Evolutionary conservation across 2,329 filamentous ascomycete genomes (phyloP).

Genomic region (Pseudocercospora fijiensis): DNA sequence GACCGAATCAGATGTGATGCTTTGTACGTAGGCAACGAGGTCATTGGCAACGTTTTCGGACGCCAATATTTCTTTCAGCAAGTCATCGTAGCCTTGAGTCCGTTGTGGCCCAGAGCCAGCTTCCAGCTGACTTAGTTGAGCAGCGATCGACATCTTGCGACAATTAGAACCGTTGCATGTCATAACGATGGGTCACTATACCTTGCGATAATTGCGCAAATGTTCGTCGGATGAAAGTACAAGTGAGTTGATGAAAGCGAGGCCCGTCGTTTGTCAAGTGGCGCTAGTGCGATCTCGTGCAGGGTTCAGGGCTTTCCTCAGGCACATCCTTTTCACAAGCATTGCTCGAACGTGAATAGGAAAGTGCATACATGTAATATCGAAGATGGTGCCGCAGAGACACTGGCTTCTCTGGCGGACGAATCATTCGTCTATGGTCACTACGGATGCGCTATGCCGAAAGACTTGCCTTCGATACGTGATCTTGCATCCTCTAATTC

Average conservation of each 20-base stretch:
- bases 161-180: neutral
- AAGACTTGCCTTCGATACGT: neutral
- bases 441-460: neutral
- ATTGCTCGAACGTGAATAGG: neutral
- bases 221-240: neutral
- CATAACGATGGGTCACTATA: neutral
- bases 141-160: constrained; percentile 4
- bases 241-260: neutral
- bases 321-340: neutral
- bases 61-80: constrained; percentile 57
- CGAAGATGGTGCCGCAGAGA: neutral
- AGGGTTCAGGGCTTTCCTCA: neutral
- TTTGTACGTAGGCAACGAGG: constrained; percentile 63
- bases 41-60: constrained; percentile 56
- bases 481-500: neutral
- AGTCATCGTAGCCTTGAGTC: constrained; percentile 55
- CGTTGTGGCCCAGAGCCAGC: constrained; percentile 21
- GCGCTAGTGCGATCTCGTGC: neutral
- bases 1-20: constrained; percentile 66
- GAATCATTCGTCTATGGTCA: neutral
- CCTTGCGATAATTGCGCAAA: neutral
- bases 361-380: neutral
- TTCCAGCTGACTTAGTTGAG: constrained; percentile 19
- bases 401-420: neutral
- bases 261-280: neutral